phyloP scores from a whole-genome alignment of 1,139 yeast genomes.

The Hemisphaericaspora xylofermentans region DNA sequence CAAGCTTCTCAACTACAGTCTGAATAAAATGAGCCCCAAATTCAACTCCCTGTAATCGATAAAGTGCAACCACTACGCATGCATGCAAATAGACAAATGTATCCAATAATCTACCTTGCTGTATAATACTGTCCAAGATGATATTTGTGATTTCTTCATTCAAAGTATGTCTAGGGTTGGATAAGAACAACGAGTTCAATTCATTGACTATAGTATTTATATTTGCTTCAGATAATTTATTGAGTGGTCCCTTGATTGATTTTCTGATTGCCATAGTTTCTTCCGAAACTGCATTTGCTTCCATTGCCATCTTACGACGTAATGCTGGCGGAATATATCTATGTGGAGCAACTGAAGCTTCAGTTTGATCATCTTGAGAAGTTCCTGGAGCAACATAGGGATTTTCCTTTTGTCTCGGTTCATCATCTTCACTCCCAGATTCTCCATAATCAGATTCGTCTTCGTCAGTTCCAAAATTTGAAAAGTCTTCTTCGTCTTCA shows the following conservation, averaged over 20 bases:
- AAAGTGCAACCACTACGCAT: constrained; percentile 71
- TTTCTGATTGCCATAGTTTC: constrained; percentile 52
- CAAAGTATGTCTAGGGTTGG: constrained; percentile 74
- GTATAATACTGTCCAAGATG: constrained; percentile 63
- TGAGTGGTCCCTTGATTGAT: constrained; percentile 75
- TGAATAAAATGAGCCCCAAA: constrained; percentile 90
- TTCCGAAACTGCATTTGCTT: constrained; percentile 38
- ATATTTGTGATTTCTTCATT: constrained; percentile 65
- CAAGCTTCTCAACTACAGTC: constrained; percentile 66
- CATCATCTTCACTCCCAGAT: constrained; percentile 37
- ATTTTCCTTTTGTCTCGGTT: constrained; percentile 55
- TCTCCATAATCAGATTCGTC: constrained; percentile 11
- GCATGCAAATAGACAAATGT: constrained; percentile 80
- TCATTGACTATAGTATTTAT: constrained; percentile 68
- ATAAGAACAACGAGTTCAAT: constrained; percentile 58
- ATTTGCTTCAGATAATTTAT: constrained; percentile 85
- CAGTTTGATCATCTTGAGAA: constrained; percentile 9
- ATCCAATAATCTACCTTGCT: constrained; percentile 68
- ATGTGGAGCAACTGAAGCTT: constrained; percentile 22
- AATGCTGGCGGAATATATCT: constrained; percentile 85
- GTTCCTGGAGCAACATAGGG: constrained; percentile 80
- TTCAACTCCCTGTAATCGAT: constrained; percentile 78
- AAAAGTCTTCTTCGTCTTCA: constrained; percentile 32
- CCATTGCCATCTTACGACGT: constrained; percentile 52
- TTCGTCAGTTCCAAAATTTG: constrained; percentile 12